Base-by-base conservation (phyloP, 768 basidiomycete genomes). In the Boletus vermiculosoides region DNA sequence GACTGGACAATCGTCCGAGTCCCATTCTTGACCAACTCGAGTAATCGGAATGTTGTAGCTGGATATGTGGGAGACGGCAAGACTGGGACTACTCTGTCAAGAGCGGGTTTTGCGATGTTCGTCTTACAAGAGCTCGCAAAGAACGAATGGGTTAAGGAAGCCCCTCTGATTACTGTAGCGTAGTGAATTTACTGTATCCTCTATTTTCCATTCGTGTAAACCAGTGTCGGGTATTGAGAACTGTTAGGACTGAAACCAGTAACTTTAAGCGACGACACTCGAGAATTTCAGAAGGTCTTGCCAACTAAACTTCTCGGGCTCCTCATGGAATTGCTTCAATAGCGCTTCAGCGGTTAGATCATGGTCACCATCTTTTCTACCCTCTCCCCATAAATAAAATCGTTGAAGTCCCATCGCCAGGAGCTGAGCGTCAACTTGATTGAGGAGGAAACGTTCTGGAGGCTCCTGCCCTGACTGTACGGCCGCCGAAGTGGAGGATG, bases 381-480 rank as follows among this genome's bases (percentile, higher is more conserved):
- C 60, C 44, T 68, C 71, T 41, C 76, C 72, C 83, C 89, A 87
- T 47, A 93, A 70, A 66, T 95, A 98, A 73, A 95, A 95, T 63
- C 83, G 84, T 73, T 98, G 95, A 34, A 94, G 71, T 15, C 83
- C 83, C 72, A 97, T 74, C 0, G 88, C 82, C 39, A 98, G 79
- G 36, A 90, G 62, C 60, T 97, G 94, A 0, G 94, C 92, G 62
- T 97, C 94, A 52, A 83, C 79, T 68, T 94, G 91, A 54, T 74
- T 78, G 39, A 98, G 71, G 71, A 92, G 71, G 65, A 80, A 90
- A 34, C 77, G 73, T 22, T 54, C 53, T 9, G 48, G 13, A 16
- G 23, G 37, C 34, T 60, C 63, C 40, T 58, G 53, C 55, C 74
- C 78, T 46, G 78, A 74, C 11, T 57, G 70, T 15, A 64, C 65